phyloP scores from a whole-genome alignment of 306 rosid genomes.

The Cyclanthera cordifolia region DNA sequence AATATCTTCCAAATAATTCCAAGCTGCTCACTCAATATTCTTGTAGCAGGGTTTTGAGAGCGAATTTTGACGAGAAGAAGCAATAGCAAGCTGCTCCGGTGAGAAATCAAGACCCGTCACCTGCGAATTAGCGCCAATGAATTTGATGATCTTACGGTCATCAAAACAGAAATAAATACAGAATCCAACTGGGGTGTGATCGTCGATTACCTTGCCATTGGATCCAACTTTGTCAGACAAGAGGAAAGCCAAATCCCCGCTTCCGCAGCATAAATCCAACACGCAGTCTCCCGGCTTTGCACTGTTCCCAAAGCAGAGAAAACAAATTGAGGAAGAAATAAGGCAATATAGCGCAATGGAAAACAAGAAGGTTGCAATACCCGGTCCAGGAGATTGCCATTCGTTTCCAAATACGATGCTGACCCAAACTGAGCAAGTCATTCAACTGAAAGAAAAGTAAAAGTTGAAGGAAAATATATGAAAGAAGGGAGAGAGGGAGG shows the following conservation, averaged over 20 bases:
- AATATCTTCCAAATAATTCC: not conserved
- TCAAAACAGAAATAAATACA: not conserved
- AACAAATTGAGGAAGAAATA: not conserved
- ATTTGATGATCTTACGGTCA: not conserved
- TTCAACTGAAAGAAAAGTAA: conserved; percentile 32
- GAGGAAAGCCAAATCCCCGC: conserved; percentile 78
- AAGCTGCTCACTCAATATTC: conserved; percentile 73
- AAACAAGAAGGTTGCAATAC: conserved; percentile 16
- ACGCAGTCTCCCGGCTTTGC: conserved; percentile 55
- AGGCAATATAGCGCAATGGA: not conserved
- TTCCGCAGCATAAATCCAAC: conserved; percentile 91
- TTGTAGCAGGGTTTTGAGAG: conserved; percentile 28
- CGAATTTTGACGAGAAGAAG: conserved; percentile 42
- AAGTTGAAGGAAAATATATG: not conserved
- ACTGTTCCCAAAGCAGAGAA: conserved; percentile 18
- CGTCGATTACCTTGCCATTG: conserved; percentile 36
- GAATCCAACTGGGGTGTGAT: not conserved
- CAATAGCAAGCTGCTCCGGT: conserved; percentile 45
- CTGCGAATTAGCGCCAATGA: conserved; percentile 22
- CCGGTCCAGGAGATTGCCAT: conserved; percentile 83
- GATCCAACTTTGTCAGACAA: conserved; percentile 59
- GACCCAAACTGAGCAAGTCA: conserved; percentile 74
- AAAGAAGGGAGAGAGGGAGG: not conserved
- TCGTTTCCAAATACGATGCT: conserved; percentile 85
- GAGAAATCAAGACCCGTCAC: conserved; percentile 69